phyloP scores from a whole-genome alignment of 495 filamentous ascomycete genomes.

The Talaromyces trachyspermus region DNA sequence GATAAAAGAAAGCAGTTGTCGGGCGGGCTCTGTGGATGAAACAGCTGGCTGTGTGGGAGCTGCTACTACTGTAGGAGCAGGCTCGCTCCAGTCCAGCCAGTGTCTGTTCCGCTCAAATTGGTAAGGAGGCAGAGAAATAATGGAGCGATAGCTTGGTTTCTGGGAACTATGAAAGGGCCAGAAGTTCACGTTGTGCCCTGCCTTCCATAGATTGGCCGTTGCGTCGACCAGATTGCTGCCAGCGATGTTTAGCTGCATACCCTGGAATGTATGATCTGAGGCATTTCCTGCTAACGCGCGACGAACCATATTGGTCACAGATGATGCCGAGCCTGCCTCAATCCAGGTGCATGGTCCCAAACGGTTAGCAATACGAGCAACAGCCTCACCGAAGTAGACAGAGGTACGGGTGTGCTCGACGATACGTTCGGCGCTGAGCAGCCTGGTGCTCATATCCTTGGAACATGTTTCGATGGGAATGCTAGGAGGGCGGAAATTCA shows the following conservation, averaged over 20 bases:
- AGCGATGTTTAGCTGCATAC: neutral
- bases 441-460: neutral
- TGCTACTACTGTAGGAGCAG: neutral
- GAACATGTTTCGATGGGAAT: conserved; percentile 24
- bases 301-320: conserved; percentile 22
- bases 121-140: conserved; percentile 29
- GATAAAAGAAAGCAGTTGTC: neutral
- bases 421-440: conserved; percentile 12
- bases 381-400: conserved; percentile 34
- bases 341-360: conserved; percentile 22
- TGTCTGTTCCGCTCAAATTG: conserved; percentile 25
- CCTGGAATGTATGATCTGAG: neutral
- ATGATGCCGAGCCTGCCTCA: conserved; percentile 31
- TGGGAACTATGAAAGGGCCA: conserved; percentile 25
- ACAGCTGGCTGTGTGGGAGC: neutral
- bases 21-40: neutral
- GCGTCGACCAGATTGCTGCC: conserved; percentile 10
- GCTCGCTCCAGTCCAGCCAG: conserved; percentile 21
- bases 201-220: conserved; percentile 22
- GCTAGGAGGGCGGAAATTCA: conserved; percentile 17
- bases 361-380: conserved; percentile 20
- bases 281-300: conserved; percentile 14
- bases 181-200: conserved; percentile 16
- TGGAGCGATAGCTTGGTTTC: neutral
- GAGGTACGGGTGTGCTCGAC: conserved; percentile 28